Conservation (phyloP, 73 alveolate species). For the Stentor roeselii region DNA sequence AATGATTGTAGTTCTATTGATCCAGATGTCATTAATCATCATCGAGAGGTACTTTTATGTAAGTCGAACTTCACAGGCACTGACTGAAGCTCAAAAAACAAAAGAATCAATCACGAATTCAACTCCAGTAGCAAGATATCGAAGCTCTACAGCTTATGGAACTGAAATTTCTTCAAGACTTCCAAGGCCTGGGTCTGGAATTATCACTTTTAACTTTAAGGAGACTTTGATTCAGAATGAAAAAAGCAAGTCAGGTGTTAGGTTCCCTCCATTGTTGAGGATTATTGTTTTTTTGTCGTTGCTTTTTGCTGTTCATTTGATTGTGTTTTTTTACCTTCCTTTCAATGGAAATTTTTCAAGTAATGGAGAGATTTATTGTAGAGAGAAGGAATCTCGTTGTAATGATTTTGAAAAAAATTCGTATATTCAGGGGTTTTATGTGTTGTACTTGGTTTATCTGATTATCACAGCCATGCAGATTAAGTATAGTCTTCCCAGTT, state of each 20-base stretch:
- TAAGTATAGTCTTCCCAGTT: constrained; percentile 85
- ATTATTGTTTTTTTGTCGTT: constrained; percentile 31
- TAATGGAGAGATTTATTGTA: constrained; percentile 34
- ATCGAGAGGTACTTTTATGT: constrained; percentile 53
- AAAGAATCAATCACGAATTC: neutral
- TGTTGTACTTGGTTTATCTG: constrained; percentile 75
- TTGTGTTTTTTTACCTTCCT: constrained; percentile 50
- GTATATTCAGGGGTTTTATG: constrained; percentile 53
- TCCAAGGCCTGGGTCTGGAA: neutral
- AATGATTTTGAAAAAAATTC: constrained; percentile 43
- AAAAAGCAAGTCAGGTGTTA: neutral
- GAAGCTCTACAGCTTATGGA: constrained; percentile 5
- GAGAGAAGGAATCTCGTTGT: constrained; percentile 31
- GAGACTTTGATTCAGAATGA: neutral
- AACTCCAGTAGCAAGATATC: neutral
- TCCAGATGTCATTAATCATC: constrained; percentile 51
- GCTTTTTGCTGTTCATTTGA: constrained; percentile 34
- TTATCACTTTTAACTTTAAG: no score
- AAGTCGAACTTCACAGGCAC: neutral
- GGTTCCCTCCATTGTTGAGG: constrained; percentile 23
- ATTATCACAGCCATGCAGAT: constrained; percentile 76
- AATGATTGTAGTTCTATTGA: constrained; percentile 63
- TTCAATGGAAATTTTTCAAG: constrained; percentile 33
- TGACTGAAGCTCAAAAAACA: neutral
- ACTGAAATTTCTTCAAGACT: constrained; percentile 26